Evolutionary conservation across 1,139 yeast species (phyloP), one percentile per base, ranked within the genome.

Genomic region (Lodderomyces jiufengensis): DNA sequence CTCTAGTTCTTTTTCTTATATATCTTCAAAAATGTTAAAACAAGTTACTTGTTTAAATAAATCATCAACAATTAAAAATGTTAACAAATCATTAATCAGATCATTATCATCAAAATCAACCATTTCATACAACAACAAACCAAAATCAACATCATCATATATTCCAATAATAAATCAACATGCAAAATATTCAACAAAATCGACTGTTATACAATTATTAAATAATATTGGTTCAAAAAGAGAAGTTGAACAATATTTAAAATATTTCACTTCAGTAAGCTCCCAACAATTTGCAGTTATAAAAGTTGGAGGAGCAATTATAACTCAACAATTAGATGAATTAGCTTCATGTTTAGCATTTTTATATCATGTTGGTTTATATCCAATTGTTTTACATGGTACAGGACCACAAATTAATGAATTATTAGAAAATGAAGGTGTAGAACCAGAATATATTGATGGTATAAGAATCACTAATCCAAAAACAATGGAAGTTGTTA

Each of bases 361-460:
- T 61, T 71, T 92, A 49, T 92, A 92, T 67, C 99, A 94, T 57
- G 96, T 92, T 39, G 99, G 99, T 7, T 76, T 92, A 47, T 92
- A 90, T 55, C 99, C 99, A 14, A 87, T 92, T 45, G 95, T 92
- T 15, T 74, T 94, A 43, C 99, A 92, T 58, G 99, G 99, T 29
- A 92, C 98, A 2, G 99, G 99, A 18, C 99, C 99, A 9, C 99
- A 92, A 63, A 94, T 92, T 64, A 92, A 92, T 57, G 95, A 85
- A 51, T 77, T 88, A 49, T 73, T 92, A 44, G 98, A 92, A 62
- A 81, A 83, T 35, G 95, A 87, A 60, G 97, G 97, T 21, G 88
- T 94, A 28, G 96, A 86, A 57, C 98, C 99, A 2, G 90, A 85
- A 49, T 92, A 92, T 59, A 84, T 83, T 46, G 97, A 92, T 55